Conservation (phyloP, 805 yeast species). For the Torulaspora microellipsoides region DNA sequence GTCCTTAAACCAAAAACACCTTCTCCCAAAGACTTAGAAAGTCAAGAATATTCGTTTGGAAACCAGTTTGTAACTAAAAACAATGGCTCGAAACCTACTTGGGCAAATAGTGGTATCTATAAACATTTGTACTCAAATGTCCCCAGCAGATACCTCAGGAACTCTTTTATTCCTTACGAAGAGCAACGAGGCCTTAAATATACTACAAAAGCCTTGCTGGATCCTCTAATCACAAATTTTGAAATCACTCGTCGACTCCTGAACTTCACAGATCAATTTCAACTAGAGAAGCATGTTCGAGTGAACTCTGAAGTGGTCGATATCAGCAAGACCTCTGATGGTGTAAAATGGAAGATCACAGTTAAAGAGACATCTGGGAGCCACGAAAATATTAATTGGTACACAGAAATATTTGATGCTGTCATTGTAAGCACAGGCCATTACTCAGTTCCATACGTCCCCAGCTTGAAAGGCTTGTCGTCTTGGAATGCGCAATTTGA, state of each 20-base stretch:
- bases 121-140: conserved; percentile 17
- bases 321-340: conserved; percentile 13
- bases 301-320: conserved; percentile 18
- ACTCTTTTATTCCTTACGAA: conserved; percentile 16
- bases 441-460: conserved; percentile 40
- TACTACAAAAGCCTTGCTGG: conserved; percentile 1
- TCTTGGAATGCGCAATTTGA: conserved; percentile 17
- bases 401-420: conserved; percentile 37
- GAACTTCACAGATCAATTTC: conserved; percentile 6
- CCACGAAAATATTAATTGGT: conserved; percentile 35
- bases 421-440: conserved; percentile 41
- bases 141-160: conserved; percentile 17
- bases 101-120: conserved; percentile 20
- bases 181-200: not conserved
- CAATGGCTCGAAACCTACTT: not conserved
- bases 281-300: conserved; percentile 8
- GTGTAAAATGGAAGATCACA: conserved; percentile 13
- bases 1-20: conserved; percentile 22
- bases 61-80: conserved; percentile 6
- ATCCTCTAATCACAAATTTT: conserved; percentile 13
- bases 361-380: conserved; percentile 12
- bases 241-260: conserved; percentile 14
- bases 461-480: conserved; percentile 20
- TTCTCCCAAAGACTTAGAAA: conserved; percentile 12
- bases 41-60: conserved; percentile 10